These are phyloP conservation scores for Botrytis fragariae DNA, from an alignment of 2,329 filamentous ascomycete species.

Conservation along the genomic window DNA sequence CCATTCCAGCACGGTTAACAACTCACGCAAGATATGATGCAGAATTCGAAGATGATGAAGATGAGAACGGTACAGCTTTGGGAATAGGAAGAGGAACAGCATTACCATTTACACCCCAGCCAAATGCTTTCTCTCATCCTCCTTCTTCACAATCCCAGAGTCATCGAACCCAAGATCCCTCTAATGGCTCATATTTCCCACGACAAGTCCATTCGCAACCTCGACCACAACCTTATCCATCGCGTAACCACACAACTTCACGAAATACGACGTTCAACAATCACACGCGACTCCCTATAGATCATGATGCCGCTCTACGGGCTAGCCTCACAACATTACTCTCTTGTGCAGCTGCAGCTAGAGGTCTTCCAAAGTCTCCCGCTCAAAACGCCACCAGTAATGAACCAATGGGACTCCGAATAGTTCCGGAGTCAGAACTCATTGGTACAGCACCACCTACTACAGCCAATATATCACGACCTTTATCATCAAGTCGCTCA, in stretches of 20 bases:
- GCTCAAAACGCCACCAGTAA: constrained; percentile 26
- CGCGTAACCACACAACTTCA: constrained; percentile 40
- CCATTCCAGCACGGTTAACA: constrained; percentile 30
- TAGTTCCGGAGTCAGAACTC: constrained; percentile 61
- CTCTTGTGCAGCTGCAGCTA: constrained; percentile 86
- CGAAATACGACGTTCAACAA: constrained; percentile 29
- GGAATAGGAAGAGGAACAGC: constrained; percentile 45
- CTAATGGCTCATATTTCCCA: constrained; percentile 36
- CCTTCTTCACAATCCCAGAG: constrained; percentile 49
- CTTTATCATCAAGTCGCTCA: constrained; percentile 27
- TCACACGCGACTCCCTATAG: constrained; percentile 68
- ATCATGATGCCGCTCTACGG: constrained; percentile 89
- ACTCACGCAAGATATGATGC: constrained; percentile 25
- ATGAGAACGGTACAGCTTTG: constrained; percentile 72
- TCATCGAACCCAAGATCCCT: constrained; percentile 44
- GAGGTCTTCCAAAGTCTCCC: constrained; percentile 63
- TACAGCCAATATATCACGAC: constrained; percentile 34
- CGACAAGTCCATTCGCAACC: constrained; percentile 33
- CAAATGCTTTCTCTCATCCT: constrained; percentile 88
- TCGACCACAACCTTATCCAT: constrained; percentile 34
- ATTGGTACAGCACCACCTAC: constrained; percentile 40
- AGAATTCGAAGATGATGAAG: constrained; percentile 46
- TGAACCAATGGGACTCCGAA: constrained; percentile 51
- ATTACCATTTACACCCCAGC: constrained; percentile 74
- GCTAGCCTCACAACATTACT: constrained; percentile 93